phyloP scores from a whole-genome alignment of 768 basidiomycete genomes.

The Collybiopsis confluens region DNA sequence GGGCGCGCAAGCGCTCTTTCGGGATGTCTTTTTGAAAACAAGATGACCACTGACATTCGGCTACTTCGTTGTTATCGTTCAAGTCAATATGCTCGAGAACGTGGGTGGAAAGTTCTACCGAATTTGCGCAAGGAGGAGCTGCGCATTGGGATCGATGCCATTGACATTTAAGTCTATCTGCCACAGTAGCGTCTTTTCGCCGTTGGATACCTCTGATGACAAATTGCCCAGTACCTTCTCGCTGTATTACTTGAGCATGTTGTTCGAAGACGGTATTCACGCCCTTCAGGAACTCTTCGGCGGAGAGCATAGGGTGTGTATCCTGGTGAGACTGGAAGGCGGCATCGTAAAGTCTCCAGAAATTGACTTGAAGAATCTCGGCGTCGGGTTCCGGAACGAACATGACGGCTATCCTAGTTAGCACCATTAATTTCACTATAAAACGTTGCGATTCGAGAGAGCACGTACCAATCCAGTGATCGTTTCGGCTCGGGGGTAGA shows the following conservation, averaged over 20 bases:
- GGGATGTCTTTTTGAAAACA: constrained; percentile 48
- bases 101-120: constrained; percentile 73
- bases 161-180: constrained; percentile 68
- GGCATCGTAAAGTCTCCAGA: constrained; percentile 93
- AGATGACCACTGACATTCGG: constrained; percentile 68
- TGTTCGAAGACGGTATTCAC: constrained; percentile 77
- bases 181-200: constrained; percentile 50
- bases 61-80: constrained; percentile 37
- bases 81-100: constrained; percentile 50
- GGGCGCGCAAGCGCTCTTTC: constrained; percentile 50
- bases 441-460: not conserved
- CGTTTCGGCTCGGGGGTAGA: constrained; percentile 67
- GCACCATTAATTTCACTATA: not conserved
- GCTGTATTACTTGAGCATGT: constrained; percentile 82
- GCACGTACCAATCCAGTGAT: constrained; percentile 74
- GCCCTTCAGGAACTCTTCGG: constrained; percentile 93
- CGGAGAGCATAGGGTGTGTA: constrained; percentile 62
- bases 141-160: constrained; percentile 68
- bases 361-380: constrained; percentile 89
- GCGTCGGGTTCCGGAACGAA: constrained; percentile 73
- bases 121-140: constrained; percentile 40
- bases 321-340: constrained; percentile 63
- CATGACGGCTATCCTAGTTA: constrained; percentile 83
- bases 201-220: constrained; percentile 84
- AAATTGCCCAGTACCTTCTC: constrained; percentile 70